Evolutionary conservation across 23 red algal genomes (phyloP).

Genomic region (Gracilaria domingensis): DNA sequence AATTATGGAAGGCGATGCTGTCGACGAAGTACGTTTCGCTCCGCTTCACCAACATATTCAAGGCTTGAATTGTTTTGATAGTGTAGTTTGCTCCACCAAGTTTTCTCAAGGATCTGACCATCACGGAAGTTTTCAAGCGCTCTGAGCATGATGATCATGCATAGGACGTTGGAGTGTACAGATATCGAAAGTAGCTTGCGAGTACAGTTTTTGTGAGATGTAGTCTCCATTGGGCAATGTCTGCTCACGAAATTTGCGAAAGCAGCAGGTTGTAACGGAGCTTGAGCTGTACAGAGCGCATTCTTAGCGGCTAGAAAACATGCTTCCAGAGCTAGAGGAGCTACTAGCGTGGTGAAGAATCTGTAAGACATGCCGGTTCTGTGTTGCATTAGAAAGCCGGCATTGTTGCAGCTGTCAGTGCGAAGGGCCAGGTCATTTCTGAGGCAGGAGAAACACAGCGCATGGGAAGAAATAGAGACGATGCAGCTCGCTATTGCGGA

Average conservation of each 20-base stretch:
- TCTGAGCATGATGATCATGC: no score
- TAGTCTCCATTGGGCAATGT: background rate
- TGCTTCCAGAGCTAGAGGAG: background rate
- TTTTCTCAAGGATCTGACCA: no score
- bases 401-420: conserved; percentile 9
- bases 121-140: no score
- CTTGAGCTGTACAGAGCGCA: conserved; percentile 6
- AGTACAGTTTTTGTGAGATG: no score
- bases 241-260: background rate
- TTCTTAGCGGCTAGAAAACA: background rate
- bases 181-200: no score
- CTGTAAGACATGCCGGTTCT: conserved; percentile 7
- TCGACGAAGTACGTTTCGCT: no score
- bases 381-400: background rate
- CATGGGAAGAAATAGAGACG: conserved; percentile 1
- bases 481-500: conserved; percentile 5
- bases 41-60: no score
- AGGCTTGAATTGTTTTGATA: no score
- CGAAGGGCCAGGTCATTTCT: background rate
- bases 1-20: no score
- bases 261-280: background rate
- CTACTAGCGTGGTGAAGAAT: background rate
- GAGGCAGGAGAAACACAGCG: background rate
- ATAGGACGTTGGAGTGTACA: no score
- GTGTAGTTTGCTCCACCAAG: no score